Conservation (phyloP, 2,329 filamentous ascomycete genomes). For the Westerdykella ornata region DNA sequence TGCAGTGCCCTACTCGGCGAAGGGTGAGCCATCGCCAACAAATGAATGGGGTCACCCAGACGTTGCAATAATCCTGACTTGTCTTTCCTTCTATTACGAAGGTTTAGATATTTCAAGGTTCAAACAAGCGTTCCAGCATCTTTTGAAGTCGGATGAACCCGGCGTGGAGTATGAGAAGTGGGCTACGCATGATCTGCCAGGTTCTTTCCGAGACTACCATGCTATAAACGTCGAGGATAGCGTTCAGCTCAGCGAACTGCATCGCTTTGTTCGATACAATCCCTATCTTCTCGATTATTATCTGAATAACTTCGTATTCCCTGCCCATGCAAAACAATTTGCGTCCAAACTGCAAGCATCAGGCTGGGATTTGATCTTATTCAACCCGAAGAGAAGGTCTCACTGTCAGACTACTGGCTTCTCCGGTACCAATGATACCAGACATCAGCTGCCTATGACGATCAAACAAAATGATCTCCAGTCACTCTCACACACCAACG, state of each 20-base stretch:
- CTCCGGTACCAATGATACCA: constrained; percentile 64
- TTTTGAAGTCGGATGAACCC: constrained; percentile 53
- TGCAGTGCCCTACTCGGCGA: constrained; percentile 58
- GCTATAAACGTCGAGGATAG: constrained; percentile 55
- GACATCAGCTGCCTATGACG: constrained; percentile 53
- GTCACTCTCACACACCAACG: constrained; percentile 54
- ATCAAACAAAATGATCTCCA: constrained; percentile 57
- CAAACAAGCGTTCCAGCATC: constrained; percentile 44
- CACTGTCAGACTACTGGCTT: constrained; percentile 56
- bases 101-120: constrained; percentile 50
- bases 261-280: constrained; percentile 12
- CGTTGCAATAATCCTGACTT: constrained; percentile 38
- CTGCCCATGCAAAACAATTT: constrained; percentile 59
- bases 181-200: constrained; percentile 45
- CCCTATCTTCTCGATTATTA: constrained; percentile 57
- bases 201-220: constrained; percentile 47
- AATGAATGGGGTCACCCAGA: constrained; percentile 66
- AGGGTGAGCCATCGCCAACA: constrained; percentile 56
- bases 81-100: constrained; percentile 56
- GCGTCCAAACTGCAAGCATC: constrained; percentile 56
- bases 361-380: constrained; percentile 60
- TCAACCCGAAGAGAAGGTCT: constrained; percentile 10
- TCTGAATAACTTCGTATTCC: constrained; percentile 59
- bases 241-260: constrained; percentile 43
- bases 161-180: constrained; percentile 52